A percentile compares a stretch with the other conserved stretches of the same genome.
phyloP scores from a whole-genome alignment of 2,329 filamentous ascomycete genomes.

The Diaporthe sp. region DNA sequence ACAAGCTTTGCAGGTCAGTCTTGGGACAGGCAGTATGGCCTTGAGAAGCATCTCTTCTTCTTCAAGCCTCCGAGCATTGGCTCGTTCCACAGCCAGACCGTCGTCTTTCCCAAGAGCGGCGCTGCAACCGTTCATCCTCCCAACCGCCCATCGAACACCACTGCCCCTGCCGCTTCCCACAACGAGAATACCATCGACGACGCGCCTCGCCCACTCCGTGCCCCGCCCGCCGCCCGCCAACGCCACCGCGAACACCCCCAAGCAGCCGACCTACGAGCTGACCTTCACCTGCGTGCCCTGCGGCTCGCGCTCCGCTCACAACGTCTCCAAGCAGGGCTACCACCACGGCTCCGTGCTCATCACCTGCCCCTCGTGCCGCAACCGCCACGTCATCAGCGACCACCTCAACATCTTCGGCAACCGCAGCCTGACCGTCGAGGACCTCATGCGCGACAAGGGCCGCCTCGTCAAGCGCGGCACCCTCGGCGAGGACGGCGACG shows the following conservation, averaged over 20 bases:
- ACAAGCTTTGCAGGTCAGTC: background rate
- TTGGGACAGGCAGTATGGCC: slow-evolving; percentile 5
- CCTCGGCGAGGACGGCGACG: slow-evolving; percentile 82
- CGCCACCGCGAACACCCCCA: slow-evolving; percentile 45
- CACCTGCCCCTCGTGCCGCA: slow-evolving; percentile 87
- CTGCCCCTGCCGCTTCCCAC: background rate
- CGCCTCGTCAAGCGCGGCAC: slow-evolving; percentile 79
- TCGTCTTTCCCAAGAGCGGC: background rate
- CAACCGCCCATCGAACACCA: background rate
- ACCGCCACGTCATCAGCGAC: slow-evolving; percentile 92
- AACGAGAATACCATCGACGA: slow-evolving; percentile 39
- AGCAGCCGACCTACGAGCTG: slow-evolving; percentile 83
- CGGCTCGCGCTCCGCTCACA: slow-evolving; percentile 82
- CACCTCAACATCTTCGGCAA: slow-evolving; percentile 86
- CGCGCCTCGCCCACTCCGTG: slow-evolving; percentile 48
- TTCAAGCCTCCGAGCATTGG: slow-evolving; percentile 14
- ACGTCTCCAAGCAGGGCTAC: slow-evolving; percentile 94
- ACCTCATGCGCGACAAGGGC: slow-evolving; percentile 83
- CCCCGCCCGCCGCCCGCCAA: slow-evolving; percentile 45
- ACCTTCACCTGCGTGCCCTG: slow-evolving; percentile 96
- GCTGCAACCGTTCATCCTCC: background rate
- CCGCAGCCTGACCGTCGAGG: slow-evolving; percentile 78
- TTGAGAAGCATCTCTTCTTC: slow-evolving; percentile 23
- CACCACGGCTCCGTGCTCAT: slow-evolving; percentile 92
- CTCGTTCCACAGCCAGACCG: background rate